Conservation (phyloP, 495 filamentous ascomycete genomes). For the Aspergillus homomorphus region DNA sequence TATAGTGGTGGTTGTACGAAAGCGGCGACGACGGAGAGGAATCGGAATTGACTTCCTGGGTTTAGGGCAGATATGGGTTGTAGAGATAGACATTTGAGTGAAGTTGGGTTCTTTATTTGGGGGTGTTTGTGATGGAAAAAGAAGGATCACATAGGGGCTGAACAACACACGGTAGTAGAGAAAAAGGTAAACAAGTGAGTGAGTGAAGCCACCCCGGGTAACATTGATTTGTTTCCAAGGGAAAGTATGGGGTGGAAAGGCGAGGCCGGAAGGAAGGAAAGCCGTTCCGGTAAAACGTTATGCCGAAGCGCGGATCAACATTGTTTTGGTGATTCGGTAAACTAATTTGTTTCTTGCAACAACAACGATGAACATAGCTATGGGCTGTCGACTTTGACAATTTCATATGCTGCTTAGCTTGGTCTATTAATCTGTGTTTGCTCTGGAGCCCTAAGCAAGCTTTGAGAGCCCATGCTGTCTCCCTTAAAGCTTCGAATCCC, state of each 20-base stretch:
- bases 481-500: not conserved
- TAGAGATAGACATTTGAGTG: not conserved
- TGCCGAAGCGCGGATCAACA: conserved; percentile 23
- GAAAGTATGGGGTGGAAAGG: conserved; percentile 8
- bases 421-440: not conserved
- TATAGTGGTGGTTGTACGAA: too few species aligned
- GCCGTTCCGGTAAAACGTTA: conserved; percentile 34
- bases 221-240: not conserved
- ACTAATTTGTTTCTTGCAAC: not conserved
- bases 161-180: not conserved
- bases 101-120: not conserved
- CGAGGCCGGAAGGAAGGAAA: conserved; percentile 4
- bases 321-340: not conserved
- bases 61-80: not conserved
- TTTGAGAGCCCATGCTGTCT: not conserved
- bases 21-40: too few species aligned
- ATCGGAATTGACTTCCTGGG: not conserved
- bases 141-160: too few species aligned
- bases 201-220: not conserved
- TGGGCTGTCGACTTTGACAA: too few species aligned
- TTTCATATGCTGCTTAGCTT: not conserved
- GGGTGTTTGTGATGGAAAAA: not conserved
- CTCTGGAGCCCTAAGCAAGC: not conserved
- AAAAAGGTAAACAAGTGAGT: not conserved
- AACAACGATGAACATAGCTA: not conserved